Evolutionary conservation across 2,329 filamentous ascomycete genomes (phyloP).

Genomic region (Fusarium dimerum): DNA sequence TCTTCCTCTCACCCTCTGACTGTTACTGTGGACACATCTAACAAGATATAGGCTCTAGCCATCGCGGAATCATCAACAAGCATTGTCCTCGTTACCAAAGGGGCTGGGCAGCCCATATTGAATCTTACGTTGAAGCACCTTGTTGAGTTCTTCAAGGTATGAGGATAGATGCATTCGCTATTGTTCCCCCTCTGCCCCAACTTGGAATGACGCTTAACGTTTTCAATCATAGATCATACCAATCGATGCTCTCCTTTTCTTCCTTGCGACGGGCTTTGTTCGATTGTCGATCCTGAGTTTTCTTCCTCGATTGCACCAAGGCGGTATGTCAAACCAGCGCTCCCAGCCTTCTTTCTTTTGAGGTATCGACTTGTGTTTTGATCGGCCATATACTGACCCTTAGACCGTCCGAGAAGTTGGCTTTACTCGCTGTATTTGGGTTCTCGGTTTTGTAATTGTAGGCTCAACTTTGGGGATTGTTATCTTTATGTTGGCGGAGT

Average conservation of each 20-base stretch:
- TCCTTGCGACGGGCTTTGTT: slow-evolving; percentile 21
- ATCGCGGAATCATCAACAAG: neutral
- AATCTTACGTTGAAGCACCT: too few relatives aligned
- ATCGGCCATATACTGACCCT: neutral
- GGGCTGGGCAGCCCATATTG: too few relatives aligned
- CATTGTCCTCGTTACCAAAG: too few relatives aligned
- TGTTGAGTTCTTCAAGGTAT: too few relatives aligned
- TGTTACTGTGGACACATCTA: neutral
- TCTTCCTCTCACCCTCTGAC: neutral
- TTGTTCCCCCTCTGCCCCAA: too few relatives aligned
- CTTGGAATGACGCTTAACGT: neutral
- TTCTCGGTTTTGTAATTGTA: slow-evolving; percentile 8
- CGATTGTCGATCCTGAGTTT: slow-evolving; percentile 24
- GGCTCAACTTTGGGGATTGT: slow-evolving; percentile 13
- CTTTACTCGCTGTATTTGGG: slow-evolving; percentile 20
- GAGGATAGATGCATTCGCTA: too few relatives aligned
- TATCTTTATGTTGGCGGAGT: slow-evolving; percentile 25
- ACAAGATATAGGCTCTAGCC: slow-evolving; percentile 8
- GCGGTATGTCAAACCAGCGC: slow-evolving; percentile 11
- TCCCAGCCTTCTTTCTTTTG: too few relatives aligned
- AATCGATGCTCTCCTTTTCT: slow-evolving; percentile 20
- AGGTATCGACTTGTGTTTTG: too few relatives aligned
- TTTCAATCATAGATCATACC: slow-evolving; percentile 13
- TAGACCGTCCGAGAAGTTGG: slow-evolving; percentile 3
- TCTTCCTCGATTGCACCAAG: slow-evolving; percentile 20